phyloP scores from a whole-genome alignment of 1,284 basidiomycete species.

The Sanguinoderma infundibulare region DNA sequence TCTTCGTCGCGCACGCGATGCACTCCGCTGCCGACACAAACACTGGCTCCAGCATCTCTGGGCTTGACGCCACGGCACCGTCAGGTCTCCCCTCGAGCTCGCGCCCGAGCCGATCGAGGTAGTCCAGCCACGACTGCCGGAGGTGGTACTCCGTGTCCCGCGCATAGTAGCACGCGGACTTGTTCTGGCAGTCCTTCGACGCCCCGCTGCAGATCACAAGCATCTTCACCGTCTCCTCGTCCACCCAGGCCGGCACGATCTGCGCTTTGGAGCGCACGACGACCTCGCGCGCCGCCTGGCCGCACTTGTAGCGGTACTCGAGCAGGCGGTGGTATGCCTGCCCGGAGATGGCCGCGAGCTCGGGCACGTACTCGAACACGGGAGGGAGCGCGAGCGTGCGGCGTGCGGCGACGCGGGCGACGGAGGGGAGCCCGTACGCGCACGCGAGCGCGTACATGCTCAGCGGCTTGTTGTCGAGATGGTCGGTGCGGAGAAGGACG shows the following conservation, averaged over 20 bases:
- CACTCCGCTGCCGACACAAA: constrained; percentile 2
- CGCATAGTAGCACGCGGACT: background rate
- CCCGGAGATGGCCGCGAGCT: constrained; percentile 1
- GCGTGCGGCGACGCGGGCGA: constrained; percentile 9
- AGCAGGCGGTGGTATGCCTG: constrained; percentile 6
- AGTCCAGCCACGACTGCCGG: constrained; percentile 7
- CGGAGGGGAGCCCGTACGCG: constrained; percentile 3
- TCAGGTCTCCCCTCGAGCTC: background rate
- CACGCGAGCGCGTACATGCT: constrained; percentile 9
- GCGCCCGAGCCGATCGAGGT: constrained; percentile 1
- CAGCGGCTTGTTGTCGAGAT: constrained; percentile 2
- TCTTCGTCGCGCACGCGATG: background rate
- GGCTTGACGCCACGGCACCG: background rate
- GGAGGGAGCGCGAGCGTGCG: background rate
- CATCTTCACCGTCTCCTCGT: background rate
- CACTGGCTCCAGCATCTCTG: constrained; percentile 10
- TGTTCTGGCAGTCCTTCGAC: background rate
- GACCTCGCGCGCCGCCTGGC: constrained; percentile 3
- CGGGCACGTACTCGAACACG: background rate
- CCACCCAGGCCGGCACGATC: constrained; percentile 6
- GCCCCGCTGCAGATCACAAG: background rate
- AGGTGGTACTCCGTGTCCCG: background rate
- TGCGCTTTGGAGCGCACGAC: background rate
- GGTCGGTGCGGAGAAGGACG: constrained; percentile 17
- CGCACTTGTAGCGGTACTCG: constrained; percentile 7